phyloP scores from a whole-genome alignment of 176 grass and related monocot genomes.

The Echinochloa phyllopogon region DNA sequence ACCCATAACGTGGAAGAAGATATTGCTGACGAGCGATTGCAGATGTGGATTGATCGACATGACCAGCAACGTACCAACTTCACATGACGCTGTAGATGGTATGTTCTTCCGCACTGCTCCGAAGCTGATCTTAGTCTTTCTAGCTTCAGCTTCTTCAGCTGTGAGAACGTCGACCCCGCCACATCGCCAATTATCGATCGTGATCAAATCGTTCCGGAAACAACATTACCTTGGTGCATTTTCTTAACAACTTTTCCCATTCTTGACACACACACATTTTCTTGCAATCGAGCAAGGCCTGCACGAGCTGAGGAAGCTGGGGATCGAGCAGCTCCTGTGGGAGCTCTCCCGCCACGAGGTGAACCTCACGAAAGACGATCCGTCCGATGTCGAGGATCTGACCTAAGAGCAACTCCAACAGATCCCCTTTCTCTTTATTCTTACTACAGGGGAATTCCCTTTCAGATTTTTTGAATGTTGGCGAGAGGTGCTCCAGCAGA shows the following conservation, averaged over 20 bases:
- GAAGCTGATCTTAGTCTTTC: background rate
- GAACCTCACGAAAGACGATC: conserved; percentile 20
- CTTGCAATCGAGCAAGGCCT: conserved; percentile 69
- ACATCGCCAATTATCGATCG: background rate
- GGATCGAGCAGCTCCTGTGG: conserved; percentile 84
- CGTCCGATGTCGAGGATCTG: conserved; percentile 45
- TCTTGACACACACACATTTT: conserved; percentile 18
- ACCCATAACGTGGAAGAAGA: conserved; percentile 72
- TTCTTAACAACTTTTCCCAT: background rate
- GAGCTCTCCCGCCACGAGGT: conserved; percentile 66
- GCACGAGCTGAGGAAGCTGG: conserved; percentile 74
- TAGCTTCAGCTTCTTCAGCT: conserved; percentile 24
- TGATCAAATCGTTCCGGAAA: background rate
- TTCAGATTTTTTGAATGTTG: too few species aligned
- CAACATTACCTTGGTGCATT: background rate
- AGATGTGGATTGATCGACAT: conserved; percentile 73
- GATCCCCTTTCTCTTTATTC: too few species aligned
- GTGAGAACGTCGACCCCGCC: background rate
- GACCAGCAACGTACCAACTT: conserved; percentile 71
- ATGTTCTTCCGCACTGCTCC: background rate
- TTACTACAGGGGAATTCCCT: too few species aligned
- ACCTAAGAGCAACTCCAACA: too few species aligned
- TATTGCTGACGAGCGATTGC: conserved; percentile 79
- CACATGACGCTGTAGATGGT: conserved; percentile 92
- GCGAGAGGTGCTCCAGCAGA: too few species aligned